Evolutionary conservation across 129 eudicot species (phyloP), one percentile per base, ranked within the genome.

Genomic region (Helianthus tuberosus): DNA sequence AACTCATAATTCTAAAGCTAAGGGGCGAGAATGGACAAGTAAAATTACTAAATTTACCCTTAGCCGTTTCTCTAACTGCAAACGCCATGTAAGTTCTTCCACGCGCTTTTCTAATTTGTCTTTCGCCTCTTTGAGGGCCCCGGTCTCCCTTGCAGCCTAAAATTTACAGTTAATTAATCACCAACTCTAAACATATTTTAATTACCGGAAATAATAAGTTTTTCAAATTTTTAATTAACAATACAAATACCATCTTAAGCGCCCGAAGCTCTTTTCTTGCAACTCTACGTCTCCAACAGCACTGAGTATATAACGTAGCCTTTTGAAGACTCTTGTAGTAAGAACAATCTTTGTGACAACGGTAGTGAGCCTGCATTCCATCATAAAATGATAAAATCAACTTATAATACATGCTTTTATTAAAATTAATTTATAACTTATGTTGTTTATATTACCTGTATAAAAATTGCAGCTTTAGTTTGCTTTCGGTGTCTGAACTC

Each of bases 131-230:
- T 91, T 94, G 53, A 94, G 97, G 41, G 97, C 97, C 39, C 99
- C 99, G 3, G 97, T 91, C 90, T 95, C 99, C 83, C 99, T 86
- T 82, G 99, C 90, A 82, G 99, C 99, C 99, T 95, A 84, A 50
- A 48, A 49, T 57, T 79, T 47, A 10, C 44, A 62, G 58, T 36
- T 44, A 39, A 52, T 51, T 20, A 48, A 72, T 78, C 69, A 85
- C 60, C 61, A 47, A 66, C 53, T 47, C 46, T 41, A 17, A n/a
- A 44, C 52, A n/a, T 7, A 20, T 13, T 16, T 46, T 15, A 15
- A 23, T 17, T 14, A 53, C 59, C 59, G 5, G 8, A 17, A 27
- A 27, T 27, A 27, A 27, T 71, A 11, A 32, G 23, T 8, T 44
- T 15, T n/a, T 48, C 32, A 46, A 43, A 43, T 6, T 43, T 6